phyloP scores from a whole-genome alignment of 2,329 filamentous ascomycete genomes.

The Bipolaris cookei region DNA sequence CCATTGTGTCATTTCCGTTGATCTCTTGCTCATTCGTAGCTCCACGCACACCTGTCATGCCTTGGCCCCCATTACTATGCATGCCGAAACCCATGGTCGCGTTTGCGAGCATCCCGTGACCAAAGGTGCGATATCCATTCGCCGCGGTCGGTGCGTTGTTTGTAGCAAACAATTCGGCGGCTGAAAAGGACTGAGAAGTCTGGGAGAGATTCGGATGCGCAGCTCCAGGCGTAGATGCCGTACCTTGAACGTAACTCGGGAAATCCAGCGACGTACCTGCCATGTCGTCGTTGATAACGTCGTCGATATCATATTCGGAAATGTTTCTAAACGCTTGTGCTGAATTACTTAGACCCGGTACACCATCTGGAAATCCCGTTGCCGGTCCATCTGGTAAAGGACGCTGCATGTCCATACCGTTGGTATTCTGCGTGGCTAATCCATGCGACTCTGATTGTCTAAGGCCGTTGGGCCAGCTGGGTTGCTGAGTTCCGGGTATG shows the following conservation, averaged over 20 bases:
- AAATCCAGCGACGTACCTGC: constrained; percentile 20
- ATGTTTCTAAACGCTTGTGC: constrained; percentile 32
- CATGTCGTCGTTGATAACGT: constrained; percentile 40
- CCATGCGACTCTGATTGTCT: neutral
- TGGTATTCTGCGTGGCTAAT: neutral
- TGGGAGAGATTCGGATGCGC: neutral
- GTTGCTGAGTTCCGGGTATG: constrained; percentile 20
- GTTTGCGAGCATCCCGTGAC: constrained; percentile 27
- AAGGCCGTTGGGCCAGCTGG: constrained; percentile 33
- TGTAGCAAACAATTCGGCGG: neutral
- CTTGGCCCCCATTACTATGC: constrained; percentile 17
- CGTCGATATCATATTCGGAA: constrained; percentile 35
- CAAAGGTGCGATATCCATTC: constrained; percentile 24
- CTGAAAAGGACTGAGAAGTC: neutral
- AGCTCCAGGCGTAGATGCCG: neutral
- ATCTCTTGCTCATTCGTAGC: constrained; percentile 3
- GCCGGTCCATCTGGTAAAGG: constrained; percentile 1
- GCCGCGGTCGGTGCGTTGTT: constrained; percentile 13
- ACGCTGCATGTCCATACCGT: constrained; percentile 3
- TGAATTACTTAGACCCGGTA: neutral
- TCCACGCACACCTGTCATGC: neutral
- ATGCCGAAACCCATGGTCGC: constrained; percentile 30
- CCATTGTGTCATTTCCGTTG: constrained; percentile 38
- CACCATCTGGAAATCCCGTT: neutral
- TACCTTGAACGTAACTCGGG: neutral